A percentile compares a stretch with the other conserved stretches of the same genome.
phyloP scores from a whole-genome alignment of 2,329 filamentous ascomycete species.

The Nemania diffusa region DNA sequence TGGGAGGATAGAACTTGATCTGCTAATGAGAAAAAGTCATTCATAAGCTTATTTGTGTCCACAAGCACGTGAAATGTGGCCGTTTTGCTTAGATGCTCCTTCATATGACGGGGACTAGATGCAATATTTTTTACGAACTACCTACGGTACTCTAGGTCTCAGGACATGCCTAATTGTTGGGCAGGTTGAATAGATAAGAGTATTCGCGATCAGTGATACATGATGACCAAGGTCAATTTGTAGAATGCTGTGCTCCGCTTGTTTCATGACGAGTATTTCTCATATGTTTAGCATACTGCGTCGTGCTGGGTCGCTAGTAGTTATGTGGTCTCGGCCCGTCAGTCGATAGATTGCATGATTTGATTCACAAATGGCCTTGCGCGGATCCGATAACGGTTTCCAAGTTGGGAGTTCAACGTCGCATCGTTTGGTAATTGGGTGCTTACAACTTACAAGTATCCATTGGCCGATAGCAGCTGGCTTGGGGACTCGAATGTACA shows the following conservation, averaged over 20 bases:
- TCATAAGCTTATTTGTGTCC: slow-evolving; percentile 25
- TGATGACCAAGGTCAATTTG: background rate
- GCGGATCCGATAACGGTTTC: background rate
- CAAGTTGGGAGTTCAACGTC: too few species aligned
- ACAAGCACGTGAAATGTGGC: slow-evolving; percentile 22
- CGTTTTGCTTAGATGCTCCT: background rate
- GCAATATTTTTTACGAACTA: slow-evolving; percentile 3
- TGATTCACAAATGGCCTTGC: background rate
- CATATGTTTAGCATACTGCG: too few species aligned
- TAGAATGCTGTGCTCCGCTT: too few species aligned
- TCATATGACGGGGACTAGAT: background rate
- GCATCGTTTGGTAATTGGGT: too few species aligned
- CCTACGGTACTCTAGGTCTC: too few species aligned
- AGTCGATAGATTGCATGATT: slow-evolving; percentile 24
- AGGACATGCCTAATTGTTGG: background rate
- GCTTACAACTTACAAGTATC: background rate
- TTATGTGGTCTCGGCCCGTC: slow-evolving; percentile 11
- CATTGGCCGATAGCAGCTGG: background rate
- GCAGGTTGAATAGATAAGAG: background rate
- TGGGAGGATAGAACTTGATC: slow-evolving; percentile 48
- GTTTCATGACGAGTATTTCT: too few species aligned
- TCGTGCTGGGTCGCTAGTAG: background rate
- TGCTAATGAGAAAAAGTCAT: slow-evolving; percentile 50
- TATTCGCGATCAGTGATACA: background rate
- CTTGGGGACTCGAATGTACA: slow-evolving; percentile 12